Evolutionary conservation across 192 early-diverging fungal genomes (phyloP), one percentile per base, ranked within the genome.

Genomic region (Mortierella alpina): DNA sequence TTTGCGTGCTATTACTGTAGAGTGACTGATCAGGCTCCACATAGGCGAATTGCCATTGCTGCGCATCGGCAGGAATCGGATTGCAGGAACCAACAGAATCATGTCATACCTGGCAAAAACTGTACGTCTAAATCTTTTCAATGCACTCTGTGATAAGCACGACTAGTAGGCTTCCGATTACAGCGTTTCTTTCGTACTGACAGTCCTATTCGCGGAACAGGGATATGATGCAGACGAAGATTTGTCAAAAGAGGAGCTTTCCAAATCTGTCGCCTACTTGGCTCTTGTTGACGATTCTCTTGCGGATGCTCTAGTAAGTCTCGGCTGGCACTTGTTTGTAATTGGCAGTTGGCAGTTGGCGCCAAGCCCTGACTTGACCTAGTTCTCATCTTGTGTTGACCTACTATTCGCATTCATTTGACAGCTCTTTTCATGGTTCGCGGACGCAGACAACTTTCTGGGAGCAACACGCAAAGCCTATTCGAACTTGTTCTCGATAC

Each of bases 361-460:
- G n/a, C n/a, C n/a, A n/a, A n/a, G n/a, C n/a, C n/a, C n/a, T n/a
- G n/a, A n/a, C n/a, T n/a, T n/a, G n/a, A n/a, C n/a, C n/a, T n/a
- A n/a, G n/a, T n/a, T n/a, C n/a, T n/a, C n/a, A n/a, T n/a, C n/a
- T n/a, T n/a, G n/a, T n/a, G n/a, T n/a, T n/a, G n/a, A n/a, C n/a
- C n/a, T n/a, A n/a, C n/a, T n/a, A n/a, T 23, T 40, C 40, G 46
- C 59, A 63, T 53, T 42, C 15, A 40, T 44, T 39, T 13, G 40
- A 84, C 61, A 85, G 86, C 79, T 97, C 23, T 96, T 91, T 65
- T 93, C 88, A 45, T 95, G 93, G 92, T 98, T 92, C 64, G 73
- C 94, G 8, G 96, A 96, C 54, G 74, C 88, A 6, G 91, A 93
- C 40, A 97, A 98, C 82, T 96, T 92, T 86, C 81, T 84, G 31